These are phyloP conservation scores for Aspergillus versicolor DNA, from an alignment of 2,329 filamentous ascomycete genomes.

Conservation along the genomic window DNA sequence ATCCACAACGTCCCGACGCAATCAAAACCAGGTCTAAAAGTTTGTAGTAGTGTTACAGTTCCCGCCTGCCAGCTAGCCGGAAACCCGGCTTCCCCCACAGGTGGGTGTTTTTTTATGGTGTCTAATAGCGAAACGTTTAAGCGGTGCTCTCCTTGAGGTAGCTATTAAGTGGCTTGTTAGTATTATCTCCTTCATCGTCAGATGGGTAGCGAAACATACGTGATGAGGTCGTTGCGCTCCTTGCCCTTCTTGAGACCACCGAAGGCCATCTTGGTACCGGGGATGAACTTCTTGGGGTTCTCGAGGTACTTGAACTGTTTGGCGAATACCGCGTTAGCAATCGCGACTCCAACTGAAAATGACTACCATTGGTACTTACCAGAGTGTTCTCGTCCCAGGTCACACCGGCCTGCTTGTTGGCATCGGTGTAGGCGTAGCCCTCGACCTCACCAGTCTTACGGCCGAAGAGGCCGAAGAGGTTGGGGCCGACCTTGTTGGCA, in stretches of 20 bases:
- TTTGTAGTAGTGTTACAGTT: slow-evolving; percentile 40
- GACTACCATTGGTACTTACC: slow-evolving; percentile 51
- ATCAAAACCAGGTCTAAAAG: slow-evolving; percentile 36
- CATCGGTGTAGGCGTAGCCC: slow-evolving; percentile 96
- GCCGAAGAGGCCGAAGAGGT: slow-evolving; percentile 95
- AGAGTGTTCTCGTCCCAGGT: slow-evolving; percentile 83
- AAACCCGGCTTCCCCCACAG: slow-evolving; percentile 3
- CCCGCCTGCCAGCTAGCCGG: slow-evolving; percentile 25
- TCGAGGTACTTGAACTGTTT: slow-evolving; percentile 92
- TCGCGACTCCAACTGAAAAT: background rate
- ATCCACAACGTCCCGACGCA: slow-evolving; percentile 23
- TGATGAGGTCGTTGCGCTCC: slow-evolving; percentile 98
- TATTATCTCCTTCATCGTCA: background rate
- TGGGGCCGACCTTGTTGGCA: slow-evolving; percentile 97
- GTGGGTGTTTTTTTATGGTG: slow-evolving; percentile 10
- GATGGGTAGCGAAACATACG: slow-evolving; percentile 59
- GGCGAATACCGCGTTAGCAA: slow-evolving; percentile 14
- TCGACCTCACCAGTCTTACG: slow-evolving; percentile 89
- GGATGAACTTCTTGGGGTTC: slow-evolving; percentile 99
- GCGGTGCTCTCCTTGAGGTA: slow-evolving; percentile 40
- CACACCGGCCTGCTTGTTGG: slow-evolving; percentile 97
- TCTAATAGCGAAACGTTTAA: slow-evolving; percentile 26
- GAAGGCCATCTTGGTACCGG: slow-evolving; percentile 99
- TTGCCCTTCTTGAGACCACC: slow-evolving; percentile 99
- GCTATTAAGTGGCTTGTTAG: slow-evolving; percentile 27